These are phyloP conservation scores for Penicillium bovifimosum DNA, from an alignment of 495 filamentous ascomycete genomes.

Conservation along the genomic window DNA sequence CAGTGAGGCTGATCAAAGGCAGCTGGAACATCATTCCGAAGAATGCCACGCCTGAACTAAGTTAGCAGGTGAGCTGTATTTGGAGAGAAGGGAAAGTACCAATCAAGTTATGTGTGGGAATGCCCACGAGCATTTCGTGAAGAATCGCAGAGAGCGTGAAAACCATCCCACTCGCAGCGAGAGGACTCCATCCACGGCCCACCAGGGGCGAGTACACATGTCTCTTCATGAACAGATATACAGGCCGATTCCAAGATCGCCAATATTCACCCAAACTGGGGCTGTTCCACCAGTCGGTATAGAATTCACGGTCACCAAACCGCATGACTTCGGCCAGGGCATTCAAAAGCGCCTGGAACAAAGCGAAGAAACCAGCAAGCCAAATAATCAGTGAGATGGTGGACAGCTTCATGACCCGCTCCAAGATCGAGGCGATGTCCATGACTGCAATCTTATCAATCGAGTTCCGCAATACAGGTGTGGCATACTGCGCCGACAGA, in stretches of 20 bases:
- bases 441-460: slow-evolving; percentile 78
- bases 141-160: slow-evolving; percentile 82
- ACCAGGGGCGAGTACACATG: slow-evolving; percentile 86
- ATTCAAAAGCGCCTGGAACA: slow-evolving; percentile 88
- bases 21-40: slow-evolving; percentile 90
- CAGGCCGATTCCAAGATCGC: slow-evolving; percentile 95
- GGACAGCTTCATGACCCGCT: slow-evolving; percentile 88
- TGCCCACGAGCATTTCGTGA: slow-evolving; percentile 88
- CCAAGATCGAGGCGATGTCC: slow-evolving; percentile 73
- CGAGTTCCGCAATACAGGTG: slow-evolving; percentile 81
- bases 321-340: slow-evolving; percentile 82
- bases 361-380: slow-evolving; percentile 93
- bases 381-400: slow-evolving; percentile 92
- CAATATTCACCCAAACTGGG: slow-evolving; percentile 82
- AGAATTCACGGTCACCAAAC: slow-evolving; percentile 92
- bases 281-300: slow-evolving; percentile 97
- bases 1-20: slow-evolving; percentile 76
- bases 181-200: slow-evolving; percentile 67
- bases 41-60: slow-evolving; percentile 70
- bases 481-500: slow-evolving; percentile 84
- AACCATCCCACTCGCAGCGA: slow-evolving; percentile 65
- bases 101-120: slow-evolving; percentile 93
- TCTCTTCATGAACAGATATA: slow-evolving; percentile 90
- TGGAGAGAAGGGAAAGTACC: slow-evolving; percentile 44
- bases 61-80: slow-evolving; percentile 6